Evolutionary conservation across 2,329 filamentous ascomycete genomes (phyloP), one percentile per base, ranked within the genome.

Genomic region (Exophiala aquamarina): DNA sequence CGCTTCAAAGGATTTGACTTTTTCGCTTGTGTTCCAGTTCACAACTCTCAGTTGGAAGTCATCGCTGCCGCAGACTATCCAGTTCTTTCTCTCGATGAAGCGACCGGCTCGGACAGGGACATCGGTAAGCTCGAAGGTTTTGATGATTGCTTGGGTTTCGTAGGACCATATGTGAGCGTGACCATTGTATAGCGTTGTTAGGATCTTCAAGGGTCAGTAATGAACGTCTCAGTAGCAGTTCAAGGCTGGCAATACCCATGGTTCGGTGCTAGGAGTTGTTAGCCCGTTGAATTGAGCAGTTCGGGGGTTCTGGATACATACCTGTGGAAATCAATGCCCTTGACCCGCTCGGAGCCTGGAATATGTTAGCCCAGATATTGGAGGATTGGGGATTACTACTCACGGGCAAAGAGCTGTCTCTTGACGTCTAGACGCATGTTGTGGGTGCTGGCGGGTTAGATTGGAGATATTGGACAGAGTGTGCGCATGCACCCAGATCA

Each of bases 151-250:
- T 72, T 95, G 90, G 41, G 90, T 94, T 73, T 95, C 92, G 71
- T 95, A 95, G 26, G 92, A 96, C 91, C 93, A 97, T 67, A 98
- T 97, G 76, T 97, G 94, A 67, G 95, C 93, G 76, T 97, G 92
- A 70, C 93, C 90, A 76, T 89, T 95, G 73, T 98, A 98, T 57
- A 98, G 77, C 18, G 93, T 97, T 23, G 92, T 96, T 64, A 97
- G 81, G 56, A 86, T 84, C 81, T 55, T 52, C 36, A 18, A 8
- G 15, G 34, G 45, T 52, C 73, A 64, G 45, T 10, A 66, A 54
- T 66, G 62, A 33, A 55, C 52, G 29, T 44, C 44, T 29, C 34
- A 37, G 4, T 29, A 21, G 11, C n/a, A 35, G 38, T 18, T 14
- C 26, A 34, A 37, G 38, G 28, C 59, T 34, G 14, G 37, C 59